Evolutionary conservation across 345 rosid genomes (phyloP).

Genomic region (Citrus trifoliata): DNA sequence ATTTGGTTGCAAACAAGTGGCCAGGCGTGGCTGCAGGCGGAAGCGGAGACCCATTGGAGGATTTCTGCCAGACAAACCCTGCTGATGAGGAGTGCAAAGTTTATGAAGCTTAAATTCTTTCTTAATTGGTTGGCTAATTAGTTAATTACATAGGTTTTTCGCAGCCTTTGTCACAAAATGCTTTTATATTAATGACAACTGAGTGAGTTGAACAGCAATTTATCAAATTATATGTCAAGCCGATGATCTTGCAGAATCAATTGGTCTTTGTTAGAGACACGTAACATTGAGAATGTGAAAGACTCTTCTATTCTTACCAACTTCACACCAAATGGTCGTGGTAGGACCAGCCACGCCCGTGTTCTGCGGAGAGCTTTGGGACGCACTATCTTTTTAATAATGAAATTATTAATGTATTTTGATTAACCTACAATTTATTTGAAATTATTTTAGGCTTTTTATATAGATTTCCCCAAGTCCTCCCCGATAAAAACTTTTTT

Average conservation of each 20-base stretch:
- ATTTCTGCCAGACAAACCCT: conserved; percentile 86
- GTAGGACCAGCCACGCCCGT: too few relatives aligned
- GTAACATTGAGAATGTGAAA: too few relatives aligned
- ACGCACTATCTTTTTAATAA: too few relatives aligned
- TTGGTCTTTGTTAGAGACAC: not conserved
- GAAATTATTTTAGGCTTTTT: too few relatives aligned
- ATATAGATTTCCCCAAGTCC: too few relatives aligned
- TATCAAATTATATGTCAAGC: not conserved
- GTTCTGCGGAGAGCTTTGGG: too few relatives aligned
- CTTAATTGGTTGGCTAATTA: conserved; percentile 1
- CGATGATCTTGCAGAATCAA: conserved; percentile 2
- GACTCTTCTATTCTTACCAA: too few relatives aligned
- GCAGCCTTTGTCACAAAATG: conserved; percentile 9
- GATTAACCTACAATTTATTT: too few relatives aligned
- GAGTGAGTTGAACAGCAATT: conserved; percentile 12
- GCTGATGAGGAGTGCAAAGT: conserved; percentile 94
- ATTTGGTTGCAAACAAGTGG: conserved; percentile 85
- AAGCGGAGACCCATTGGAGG: conserved; percentile 92
- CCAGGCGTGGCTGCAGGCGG: conserved; percentile 58
- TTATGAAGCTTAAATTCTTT: conserved; percentile 47
- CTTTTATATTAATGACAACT: conserved; percentile 13
- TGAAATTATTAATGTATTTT: too few relatives aligned
- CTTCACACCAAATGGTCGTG: too few relatives aligned
- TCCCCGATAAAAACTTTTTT: too few relatives aligned
- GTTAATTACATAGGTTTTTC: conserved; percentile 2